A percentile compares a stretch with the other conserved stretches of the same genome.
phyloP scores from a whole-genome alignment of 805 yeast species.

The Yamadazyma nakazawae region DNA sequence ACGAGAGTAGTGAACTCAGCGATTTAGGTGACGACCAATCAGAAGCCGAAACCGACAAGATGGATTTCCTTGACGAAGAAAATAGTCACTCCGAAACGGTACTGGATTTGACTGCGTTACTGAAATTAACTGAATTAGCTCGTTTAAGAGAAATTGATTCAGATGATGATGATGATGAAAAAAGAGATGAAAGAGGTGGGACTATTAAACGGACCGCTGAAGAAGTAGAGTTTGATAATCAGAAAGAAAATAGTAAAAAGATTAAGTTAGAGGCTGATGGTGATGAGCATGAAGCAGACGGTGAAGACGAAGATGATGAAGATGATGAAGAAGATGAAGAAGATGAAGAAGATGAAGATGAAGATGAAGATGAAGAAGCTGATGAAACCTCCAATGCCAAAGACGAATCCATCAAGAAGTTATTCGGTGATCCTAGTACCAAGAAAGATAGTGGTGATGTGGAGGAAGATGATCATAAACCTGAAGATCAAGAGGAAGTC shows the following conservation, averaged over 20 bases:
- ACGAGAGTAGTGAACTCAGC: slow-evolving; percentile 42
- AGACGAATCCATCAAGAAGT: background rate
- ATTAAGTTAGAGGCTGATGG: slow-evolving; percentile 5
- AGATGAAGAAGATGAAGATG: slow-evolving; percentile 11
- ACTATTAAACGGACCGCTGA: slow-evolving; percentile 7
- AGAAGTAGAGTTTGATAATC: slow-evolving; percentile 8
- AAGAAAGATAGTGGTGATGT: slow-evolving; percentile 2
- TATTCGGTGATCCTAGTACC: background rate
- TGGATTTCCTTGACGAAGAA: slow-evolving; percentile 53
- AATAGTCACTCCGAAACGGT: slow-evolving; percentile 19
- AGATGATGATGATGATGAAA: slow-evolving; percentile 24
- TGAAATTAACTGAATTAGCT: slow-evolving; percentile 43
- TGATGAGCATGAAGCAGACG: slow-evolving; percentile 5
- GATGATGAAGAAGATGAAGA: slow-evolving; percentile 18
- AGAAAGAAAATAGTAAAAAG: background rate
- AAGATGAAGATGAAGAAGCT: slow-evolving; percentile 13
- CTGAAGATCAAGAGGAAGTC: slow-evolving; percentile 10
- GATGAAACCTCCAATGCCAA: slow-evolving; percentile 6
- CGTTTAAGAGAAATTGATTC: slow-evolving; percentile 36
- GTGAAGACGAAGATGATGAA: slow-evolving; percentile 17
- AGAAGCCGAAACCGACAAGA: slow-evolving; percentile 89
- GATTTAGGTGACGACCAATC: slow-evolving; percentile 63
- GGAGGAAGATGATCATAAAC: slow-evolving; percentile 10
- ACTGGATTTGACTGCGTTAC: slow-evolving; percentile 37
- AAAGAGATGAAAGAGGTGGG: background rate